A percentile compares a stretch with the other conserved stretches of the same genome.
phyloP scores from a whole-genome alignment of 306 rosid genomes.

The Begonia masoniana region DNA sequence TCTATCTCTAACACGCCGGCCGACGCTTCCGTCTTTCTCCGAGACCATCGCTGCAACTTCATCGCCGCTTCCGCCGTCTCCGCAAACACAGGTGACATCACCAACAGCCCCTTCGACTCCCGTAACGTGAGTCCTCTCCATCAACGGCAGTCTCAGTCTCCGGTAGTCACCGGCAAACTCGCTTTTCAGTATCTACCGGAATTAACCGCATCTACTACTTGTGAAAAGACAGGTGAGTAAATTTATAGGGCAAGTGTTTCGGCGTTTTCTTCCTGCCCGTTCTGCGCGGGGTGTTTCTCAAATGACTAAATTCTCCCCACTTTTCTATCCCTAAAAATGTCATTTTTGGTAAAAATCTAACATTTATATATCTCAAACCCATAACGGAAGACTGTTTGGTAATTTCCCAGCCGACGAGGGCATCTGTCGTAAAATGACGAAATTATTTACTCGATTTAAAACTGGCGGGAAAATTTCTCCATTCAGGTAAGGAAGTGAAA shows the following conservation, averaged over 20 bases:
- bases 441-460: no score
- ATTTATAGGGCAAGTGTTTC: slow-evolving; percentile 21
- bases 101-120: slow-evolving; percentile 10
- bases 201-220: slow-evolving; percentile 20
- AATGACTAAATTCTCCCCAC: no score
- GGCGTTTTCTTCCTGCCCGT: slow-evolving; percentile 12
- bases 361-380: no score
- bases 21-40: slow-evolving; percentile 19
- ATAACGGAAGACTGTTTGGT: no score
- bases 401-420: no score
- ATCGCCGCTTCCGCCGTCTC: slow-evolving; percentile 38
- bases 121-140: slow-evolving; percentile 7
- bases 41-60: slow-evolving; percentile 23
- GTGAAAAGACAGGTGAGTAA: slow-evolving; percentile 8
- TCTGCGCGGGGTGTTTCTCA: not conserved
- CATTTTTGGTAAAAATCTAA: no score
- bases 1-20: slow-evolving; percentile 29
- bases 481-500: no score
- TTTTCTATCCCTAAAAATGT: no score
- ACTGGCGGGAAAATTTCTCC: no score
- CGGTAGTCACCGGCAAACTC: not conserved
- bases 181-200: slow-evolving; percentile 13
- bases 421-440: no score
- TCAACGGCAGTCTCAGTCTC: slow-evolving; percentile 22
- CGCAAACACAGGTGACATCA: slow-evolving; percentile 4